phyloP scores from a whole-genome alignment of 257 asterid species.

The Solanum sejunctum region DNA sequence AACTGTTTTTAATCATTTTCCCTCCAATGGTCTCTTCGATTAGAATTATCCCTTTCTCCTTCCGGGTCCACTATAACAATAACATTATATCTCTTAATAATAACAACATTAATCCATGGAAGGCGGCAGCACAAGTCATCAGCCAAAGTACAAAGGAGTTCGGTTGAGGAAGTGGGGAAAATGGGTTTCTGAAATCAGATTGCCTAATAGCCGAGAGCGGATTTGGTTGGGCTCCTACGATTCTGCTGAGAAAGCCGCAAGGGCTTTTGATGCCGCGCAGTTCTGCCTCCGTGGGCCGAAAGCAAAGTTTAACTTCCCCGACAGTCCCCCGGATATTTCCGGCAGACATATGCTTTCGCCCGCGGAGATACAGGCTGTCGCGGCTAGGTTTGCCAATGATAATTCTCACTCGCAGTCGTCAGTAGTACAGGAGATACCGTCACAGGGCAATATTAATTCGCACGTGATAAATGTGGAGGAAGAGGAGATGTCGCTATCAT shows the following conservation, averaged over 20 bases:
- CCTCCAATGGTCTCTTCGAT: not conserved
- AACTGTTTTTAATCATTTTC: not conserved
- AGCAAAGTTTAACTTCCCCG: constrained; percentile 10
- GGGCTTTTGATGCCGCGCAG: constrained; percentile 12
- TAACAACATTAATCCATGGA: not conserved
- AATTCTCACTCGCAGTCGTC: not conserved
- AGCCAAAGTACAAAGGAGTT: constrained; percentile 8
- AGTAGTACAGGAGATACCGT: not conserved
- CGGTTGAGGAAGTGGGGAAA: constrained; percentile 16
- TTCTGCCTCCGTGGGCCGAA: constrained; percentile 13
- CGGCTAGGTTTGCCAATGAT: not conserved
- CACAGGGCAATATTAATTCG: not conserved
- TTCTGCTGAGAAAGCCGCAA: constrained; percentile 14
- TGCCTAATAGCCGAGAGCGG: constrained; percentile 12
- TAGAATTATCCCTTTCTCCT: not conserved
- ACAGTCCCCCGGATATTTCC: not conserved
- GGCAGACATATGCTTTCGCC: not conserved
- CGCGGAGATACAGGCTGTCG: constrained; percentile 6
- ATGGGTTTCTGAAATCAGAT: constrained; percentile 11
- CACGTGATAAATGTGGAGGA: not conserved
- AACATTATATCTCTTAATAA: not conserved
- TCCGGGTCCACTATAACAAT: not conserved
- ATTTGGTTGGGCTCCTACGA: constrained; percentile 8
- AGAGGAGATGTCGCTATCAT: not conserved
- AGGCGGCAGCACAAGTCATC: not conserved